A percentile compares a stretch with the other conserved stretches of the same genome.
Conservation (phyloP, 768 basidiomycete genomes). For the Mycena haematopus region DNA sequence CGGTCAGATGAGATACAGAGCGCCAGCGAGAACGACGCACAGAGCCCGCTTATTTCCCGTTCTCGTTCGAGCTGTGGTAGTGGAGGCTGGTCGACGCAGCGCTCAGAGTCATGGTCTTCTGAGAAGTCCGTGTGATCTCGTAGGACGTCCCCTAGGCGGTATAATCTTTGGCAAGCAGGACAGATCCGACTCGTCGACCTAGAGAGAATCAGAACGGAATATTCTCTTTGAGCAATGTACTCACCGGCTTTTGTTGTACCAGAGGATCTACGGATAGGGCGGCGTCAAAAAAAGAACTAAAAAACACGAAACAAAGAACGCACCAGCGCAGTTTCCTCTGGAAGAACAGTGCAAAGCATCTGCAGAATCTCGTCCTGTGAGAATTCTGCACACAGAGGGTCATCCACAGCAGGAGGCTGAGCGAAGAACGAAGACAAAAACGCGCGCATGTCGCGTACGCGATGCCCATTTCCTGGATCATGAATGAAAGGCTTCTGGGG, state of each 20-base stretch:
- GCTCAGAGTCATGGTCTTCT: conserved; percentile 33
- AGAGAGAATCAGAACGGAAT: not conserved
- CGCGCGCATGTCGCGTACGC: conserved; percentile 68
- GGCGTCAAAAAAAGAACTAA: not conserved
- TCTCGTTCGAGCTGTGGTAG: conserved; percentile 58
- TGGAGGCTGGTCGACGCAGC: conserved; percentile 22
- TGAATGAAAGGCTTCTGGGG: conserved; percentile 66
- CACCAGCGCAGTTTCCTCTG: conserved; percentile 76
- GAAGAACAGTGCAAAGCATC: conserved; percentile 73
- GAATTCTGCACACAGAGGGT: conserved; percentile 78
- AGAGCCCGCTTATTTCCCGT: conserved; percentile 78
- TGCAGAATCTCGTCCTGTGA: conserved; percentile 76
- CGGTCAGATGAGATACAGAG: conserved; percentile 3
- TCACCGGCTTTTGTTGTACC: conserved; percentile 84
- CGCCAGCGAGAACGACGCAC: conserved; percentile 47
- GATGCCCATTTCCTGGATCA: conserved; percentile 81
- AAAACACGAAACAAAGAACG: conserved; percentile 35
- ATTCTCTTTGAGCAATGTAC: not conserved
- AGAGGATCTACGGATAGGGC: conserved; percentile 63
- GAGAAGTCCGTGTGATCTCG: conserved; percentile 48
- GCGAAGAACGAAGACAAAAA: conserved; percentile 77
- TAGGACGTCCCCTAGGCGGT: conserved; percentile 70
- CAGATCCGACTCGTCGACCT: conserved; percentile 67
- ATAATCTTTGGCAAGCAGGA: conserved; percentile 78
- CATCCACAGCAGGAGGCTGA: conserved; percentile 64